Base-by-base conservation (phyloP, 768 basidiomycete species). In the Russula earlei region DNA sequence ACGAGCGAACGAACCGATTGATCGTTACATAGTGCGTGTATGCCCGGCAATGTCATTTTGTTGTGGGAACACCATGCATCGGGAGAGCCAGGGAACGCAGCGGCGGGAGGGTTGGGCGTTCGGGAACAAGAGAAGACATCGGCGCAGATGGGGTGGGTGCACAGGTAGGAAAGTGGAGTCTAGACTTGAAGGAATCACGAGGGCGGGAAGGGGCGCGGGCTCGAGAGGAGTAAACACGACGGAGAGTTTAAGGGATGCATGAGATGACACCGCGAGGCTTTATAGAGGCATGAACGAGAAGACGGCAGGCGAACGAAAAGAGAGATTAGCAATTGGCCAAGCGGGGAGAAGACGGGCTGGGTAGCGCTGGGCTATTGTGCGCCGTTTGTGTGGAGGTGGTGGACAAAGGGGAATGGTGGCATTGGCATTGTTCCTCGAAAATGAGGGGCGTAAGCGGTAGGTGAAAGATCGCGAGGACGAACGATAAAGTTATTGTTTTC, bases 21-120 rank as follows among this genome's bases (percentile, higher is more conserved):
- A 34, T 47, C 41, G 45, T 42, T 44, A 19, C 12, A 54, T n/a
- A 48, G 6, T 45, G 49, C 56, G 22, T 54, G 44, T 19, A 62
- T 43, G 14, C 50, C 40, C 15, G 59, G 61, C 17, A 56, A 31
- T 3, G 40, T 48, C 40, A 50, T 44, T 37, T n/a, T 54, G 11
- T n/a, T n/a, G 49, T 37, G 50, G 53, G 52, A 27, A 49, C 40
- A 22, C 59, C 54, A 1, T 52, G 54, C 53, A 56, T 49, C 6
- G 58, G 61, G 46, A 62, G 58, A 47, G 47, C 59, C 15, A 62
- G 54, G 29, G 61, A 60, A 4, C 52, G 58, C 5, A 62, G 29
- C 4, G 59, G 55, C 36, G 58, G 59, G 10, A 62, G 59, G 12
- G 61, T 62, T 15, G 61, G 59, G 15, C 59, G 61, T 27, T 59